These are phyloP conservation scores for Cutaneotrichosporon dermatis DNA, from an alignment of 1,284 basidiomycete species.

Conservation along the genomic window DNA sequence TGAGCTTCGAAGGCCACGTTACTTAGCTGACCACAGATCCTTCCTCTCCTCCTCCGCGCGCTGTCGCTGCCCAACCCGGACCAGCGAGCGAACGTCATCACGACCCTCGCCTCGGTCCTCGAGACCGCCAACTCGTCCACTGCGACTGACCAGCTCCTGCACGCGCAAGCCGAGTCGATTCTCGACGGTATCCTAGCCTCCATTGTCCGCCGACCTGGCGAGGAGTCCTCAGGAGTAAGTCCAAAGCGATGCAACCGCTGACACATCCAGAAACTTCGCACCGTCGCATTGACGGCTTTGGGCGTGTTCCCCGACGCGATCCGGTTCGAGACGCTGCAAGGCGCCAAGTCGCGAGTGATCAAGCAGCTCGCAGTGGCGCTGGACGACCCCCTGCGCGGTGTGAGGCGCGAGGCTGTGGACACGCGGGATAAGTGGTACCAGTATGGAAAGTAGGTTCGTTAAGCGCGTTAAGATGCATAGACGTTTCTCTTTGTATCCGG, in stretches of 20 bases:
- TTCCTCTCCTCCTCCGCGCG: constrained; percentile 82
- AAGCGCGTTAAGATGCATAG: no score
- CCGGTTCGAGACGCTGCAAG: constrained; percentile 72
- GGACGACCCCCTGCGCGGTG: constrained; percentile 76
- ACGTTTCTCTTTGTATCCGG: no score
- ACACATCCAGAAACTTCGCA: constrained; percentile 54
- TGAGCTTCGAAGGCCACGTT: constrained; percentile 48
- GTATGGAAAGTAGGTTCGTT: neutral
- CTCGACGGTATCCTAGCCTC: constrained; percentile 69
- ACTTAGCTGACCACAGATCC: constrained; percentile 55
- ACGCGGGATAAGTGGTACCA: constrained; percentile 57
- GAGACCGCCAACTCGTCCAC: constrained; percentile 54
- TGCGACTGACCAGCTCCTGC: constrained; percentile 52
- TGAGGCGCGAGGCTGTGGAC: constrained; percentile 81
- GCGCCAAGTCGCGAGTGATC: constrained; percentile 66
- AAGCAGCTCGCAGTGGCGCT: constrained; percentile 66
- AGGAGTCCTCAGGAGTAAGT: constrained; percentile 34
- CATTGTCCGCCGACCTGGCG: constrained; percentile 25
- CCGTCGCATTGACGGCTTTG: constrained; percentile 69
- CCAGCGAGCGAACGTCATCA: constrained; percentile 75
- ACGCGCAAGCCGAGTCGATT: constrained; percentile 66
- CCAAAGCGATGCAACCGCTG: neutral
- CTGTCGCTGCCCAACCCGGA: constrained; percentile 69
- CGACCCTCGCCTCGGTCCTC: constrained; percentile 69
- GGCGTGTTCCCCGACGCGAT: constrained; percentile 66